Base-by-base conservation (phyloP, 306 rosid genomes). In the Gastrolobium bilobum region DNA sequence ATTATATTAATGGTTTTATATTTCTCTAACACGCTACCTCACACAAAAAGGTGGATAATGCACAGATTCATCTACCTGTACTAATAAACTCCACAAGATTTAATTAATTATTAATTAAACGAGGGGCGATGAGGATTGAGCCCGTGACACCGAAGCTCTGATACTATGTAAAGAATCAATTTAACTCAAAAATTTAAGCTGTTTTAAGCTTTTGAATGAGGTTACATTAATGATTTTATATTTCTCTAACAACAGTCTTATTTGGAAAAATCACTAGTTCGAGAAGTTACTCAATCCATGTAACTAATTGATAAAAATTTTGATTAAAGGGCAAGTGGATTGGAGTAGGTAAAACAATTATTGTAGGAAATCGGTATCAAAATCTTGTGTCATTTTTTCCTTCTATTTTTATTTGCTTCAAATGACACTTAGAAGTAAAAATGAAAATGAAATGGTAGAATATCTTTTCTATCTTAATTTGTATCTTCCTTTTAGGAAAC, bases 311-410 rank as follows among this genome's bases (percentile, higher is more conserved):
- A 81, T 51, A 15, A 13, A 62, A 26, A 29, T 20, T n/a, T 44
- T 78, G 66, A 65, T 30, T 37, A 53, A 63, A 50, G 77, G 58
- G 14, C n/a, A 81, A 54, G 34, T 42, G 75, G 61, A 54, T 11
- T 61, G 37, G 0, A 43, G 59, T 58, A 50, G 78, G 83, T 79
- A 76, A 64, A 42, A 56, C 66, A 86, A 83, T 83, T 67, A 80
- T 86, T 83, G 72, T 34, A 77, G 56, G 48, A 69, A 60, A 77
- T 77, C 67, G 68, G 60, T 53, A 44, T 60, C 68, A 75, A 75
- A 59, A 79, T 85, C 58, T 44, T 62, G 53, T 82, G 75, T 68
- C 67, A 82, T 33, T 34, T 44, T 26, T 20, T 2, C 2, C 10
- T 15, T 15, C 2, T 8, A 52, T 35, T 14, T 75, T 71, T 31